A percentile compares a stretch with the other conserved stretches of the same genome.
Conservation (phyloP, 2,329 filamentous ascomycete genomes). For the Colletotrichum sublineola region DNA sequence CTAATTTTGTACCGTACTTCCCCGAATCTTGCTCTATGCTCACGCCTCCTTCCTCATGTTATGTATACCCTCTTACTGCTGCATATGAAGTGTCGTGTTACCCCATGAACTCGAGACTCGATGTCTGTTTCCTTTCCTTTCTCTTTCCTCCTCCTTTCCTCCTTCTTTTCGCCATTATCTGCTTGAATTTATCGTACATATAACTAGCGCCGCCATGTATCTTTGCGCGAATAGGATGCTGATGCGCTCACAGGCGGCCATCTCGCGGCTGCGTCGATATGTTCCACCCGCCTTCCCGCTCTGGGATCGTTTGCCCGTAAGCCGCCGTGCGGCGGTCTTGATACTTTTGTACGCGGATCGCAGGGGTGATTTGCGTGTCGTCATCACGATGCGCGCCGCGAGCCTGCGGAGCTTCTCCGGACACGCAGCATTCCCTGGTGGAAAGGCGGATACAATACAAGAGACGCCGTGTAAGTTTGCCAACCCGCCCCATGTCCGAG, state of each 20-base stretch:
- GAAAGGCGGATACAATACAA: conserved; percentile 71
- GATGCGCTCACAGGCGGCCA: conserved; percentile 61
- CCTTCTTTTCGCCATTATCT: not conserved
- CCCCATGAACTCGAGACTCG: conserved; percentile 6
- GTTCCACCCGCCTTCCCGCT: conserved; percentile 70
- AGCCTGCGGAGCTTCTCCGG: conserved; percentile 79
- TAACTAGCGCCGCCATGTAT: conserved; percentile 39
- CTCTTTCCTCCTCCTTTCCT: not conserved
- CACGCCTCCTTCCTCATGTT: conserved; percentile 11
- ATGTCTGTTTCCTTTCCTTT: conserved; percentile 4
- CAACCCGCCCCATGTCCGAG: not conserved
- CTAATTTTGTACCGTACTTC: conserved; percentile 1
- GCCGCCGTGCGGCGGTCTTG: conserved; percentile 85
- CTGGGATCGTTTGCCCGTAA: conserved; percentile 72
- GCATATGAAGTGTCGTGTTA: conserved; percentile 7
- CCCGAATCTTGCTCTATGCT: conserved; percentile 18
- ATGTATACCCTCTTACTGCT: not conserved
- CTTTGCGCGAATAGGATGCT: conserved; percentile 41
- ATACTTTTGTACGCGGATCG: conserved; percentile 89
- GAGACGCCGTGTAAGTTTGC: conserved; percentile 70
- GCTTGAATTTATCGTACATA: conserved; percentile 34
- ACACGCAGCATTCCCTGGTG: conserved; percentile 88
- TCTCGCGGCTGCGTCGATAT: conserved; percentile 72
- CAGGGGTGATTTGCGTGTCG: conserved; percentile 80
- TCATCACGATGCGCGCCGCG: conserved; percentile 76